phyloP scores from a whole-genome alignment of 2,329 filamentous ascomycete species.

The Colletotrichum acutatum region DNA sequence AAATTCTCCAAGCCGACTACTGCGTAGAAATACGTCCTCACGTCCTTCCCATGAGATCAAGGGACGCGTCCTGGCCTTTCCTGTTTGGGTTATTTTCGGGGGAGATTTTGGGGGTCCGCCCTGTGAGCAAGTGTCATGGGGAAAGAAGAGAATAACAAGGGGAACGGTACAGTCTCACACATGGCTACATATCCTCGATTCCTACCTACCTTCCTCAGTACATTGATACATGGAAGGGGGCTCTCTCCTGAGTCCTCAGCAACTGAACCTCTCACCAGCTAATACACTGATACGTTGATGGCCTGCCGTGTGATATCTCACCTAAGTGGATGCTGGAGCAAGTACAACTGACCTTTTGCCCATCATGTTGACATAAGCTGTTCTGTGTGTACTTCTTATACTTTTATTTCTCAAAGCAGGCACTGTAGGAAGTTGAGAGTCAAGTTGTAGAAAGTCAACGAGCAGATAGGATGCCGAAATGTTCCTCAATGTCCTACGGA shows the following conservation, averaged over 20 bases:
- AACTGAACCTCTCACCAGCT: neutral
- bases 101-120: neutral
- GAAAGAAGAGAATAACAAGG: neutral
- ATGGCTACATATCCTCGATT: neutral
- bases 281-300: neutral
- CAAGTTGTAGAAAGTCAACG: neutral
- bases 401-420: no score
- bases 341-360: neutral
- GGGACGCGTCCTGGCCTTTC: conserved; percentile 28
- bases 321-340: neutral
- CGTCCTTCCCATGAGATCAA: conserved; percentile 17
- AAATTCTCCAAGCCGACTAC: conserved; percentile 29
- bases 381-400: no score
- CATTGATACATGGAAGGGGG: neutral
- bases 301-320: neutral
- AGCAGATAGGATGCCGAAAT: neutral
- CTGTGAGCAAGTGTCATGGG: neutral
- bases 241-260: neutral
- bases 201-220: neutral
- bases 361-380: neutral
- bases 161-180: neutral
- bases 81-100: neutral
- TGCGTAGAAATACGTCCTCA: neutral
- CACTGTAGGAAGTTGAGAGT: no score
- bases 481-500: neutral